Conservation (phyloP, 495 filamentous ascomycete species). For the Podospora bellae-mahoneyi region DNA sequence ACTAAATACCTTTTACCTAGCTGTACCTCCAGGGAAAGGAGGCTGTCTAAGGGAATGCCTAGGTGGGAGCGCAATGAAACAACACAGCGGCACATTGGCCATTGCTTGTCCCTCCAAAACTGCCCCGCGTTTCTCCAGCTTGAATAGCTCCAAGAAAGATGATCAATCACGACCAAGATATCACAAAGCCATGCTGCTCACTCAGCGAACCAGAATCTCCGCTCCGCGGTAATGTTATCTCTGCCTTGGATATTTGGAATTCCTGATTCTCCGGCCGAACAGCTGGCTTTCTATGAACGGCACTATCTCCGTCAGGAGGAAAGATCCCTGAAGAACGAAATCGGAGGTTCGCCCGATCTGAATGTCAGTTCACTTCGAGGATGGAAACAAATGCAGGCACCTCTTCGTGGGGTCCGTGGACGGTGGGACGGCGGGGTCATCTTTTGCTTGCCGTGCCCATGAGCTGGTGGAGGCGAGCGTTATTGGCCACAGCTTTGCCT, state of each 20-base stretch:
- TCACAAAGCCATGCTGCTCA: conserved; percentile 7
- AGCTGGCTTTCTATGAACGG: neutral
- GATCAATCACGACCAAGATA: conserved; percentile 5
- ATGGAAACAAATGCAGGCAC: neutral
- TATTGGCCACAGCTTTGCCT: conserved; percentile 19
- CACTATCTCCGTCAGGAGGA: neutral
- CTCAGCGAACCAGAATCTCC: conserved; percentile 12
- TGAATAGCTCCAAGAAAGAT: neutral
- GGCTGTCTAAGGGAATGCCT: neutral
- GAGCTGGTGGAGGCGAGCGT: conserved; percentile 3
- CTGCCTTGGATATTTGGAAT: neutral
- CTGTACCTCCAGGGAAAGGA: neutral
- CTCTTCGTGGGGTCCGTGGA: neutral
- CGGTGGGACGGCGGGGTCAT: conserved; percentile 9
- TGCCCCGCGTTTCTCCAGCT: neutral
- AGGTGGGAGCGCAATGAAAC: neutral
- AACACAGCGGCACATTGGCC: neutral
- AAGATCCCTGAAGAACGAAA: neutral
- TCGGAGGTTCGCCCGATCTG: conserved; percentile 7
- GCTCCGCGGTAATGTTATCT: conserved; percentile 10
- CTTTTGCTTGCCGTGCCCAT: neutral
- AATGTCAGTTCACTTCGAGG: neutral
- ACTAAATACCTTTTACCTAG: neutral
- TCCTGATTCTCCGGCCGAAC: neutral
- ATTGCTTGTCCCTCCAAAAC: neutral